Conservation (phyloP, 2,329 filamentous ascomycete genomes). For the Aspergillus amoenus region DNA sequence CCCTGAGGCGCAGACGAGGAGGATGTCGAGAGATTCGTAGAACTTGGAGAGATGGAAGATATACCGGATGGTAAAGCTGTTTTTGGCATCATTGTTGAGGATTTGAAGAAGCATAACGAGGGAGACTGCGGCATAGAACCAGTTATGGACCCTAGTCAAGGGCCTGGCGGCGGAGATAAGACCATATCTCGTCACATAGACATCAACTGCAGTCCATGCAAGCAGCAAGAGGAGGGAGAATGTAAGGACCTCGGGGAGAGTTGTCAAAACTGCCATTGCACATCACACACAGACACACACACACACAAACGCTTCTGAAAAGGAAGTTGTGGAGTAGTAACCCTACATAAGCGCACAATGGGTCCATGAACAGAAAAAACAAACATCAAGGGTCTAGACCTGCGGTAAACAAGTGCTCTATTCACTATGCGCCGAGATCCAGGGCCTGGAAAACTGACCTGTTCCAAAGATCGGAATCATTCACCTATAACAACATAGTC, state of each 20-base stretch:
- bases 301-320: too few species aligned
- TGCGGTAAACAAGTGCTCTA: too few species aligned
- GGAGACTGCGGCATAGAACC: neutral
- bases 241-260: neutral
- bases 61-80: neutral
- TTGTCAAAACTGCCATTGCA: neutral
- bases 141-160: neutral
- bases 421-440: too few species aligned
- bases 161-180: neutral
- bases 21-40: constrained; percentile 3
- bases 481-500: too few species aligned
- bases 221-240: neutral
- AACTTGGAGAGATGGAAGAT: constrained; percentile 3
- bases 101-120: neutral
- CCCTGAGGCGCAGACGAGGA: neutral
- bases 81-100: neutral
- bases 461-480: too few species aligned
- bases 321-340: too few species aligned
- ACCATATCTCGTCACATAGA: neutral
- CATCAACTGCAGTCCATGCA: neutral
- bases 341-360: too few species aligned
- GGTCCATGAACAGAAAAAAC: too few species aligned
- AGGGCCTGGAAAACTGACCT: too few species aligned
- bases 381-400: too few species aligned
- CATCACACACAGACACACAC: too few species aligned